Percentiles rank a stretch among this genome's conserved stretches.
Evolutionary conservation across 805 yeast species (phyloP).

Genomic region (Wickerhamomyces alni): DNA sequence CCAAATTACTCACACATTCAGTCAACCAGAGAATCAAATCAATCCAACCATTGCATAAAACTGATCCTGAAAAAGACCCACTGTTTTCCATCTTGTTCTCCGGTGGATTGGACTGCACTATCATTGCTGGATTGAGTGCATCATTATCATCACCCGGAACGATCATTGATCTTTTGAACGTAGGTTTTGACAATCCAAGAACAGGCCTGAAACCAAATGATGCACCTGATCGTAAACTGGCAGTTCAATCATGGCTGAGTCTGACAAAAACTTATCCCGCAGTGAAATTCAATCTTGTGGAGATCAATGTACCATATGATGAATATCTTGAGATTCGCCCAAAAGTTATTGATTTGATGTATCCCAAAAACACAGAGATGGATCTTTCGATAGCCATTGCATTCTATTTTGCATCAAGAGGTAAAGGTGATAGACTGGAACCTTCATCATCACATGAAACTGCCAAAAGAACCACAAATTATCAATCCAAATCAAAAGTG

Average conservation of each 20-base stretch:
- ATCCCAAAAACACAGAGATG: conserved; percentile 88
- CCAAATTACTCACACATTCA: conserved; percentile 28
- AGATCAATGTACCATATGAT: conserved; percentile 67
- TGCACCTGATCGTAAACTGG: conserved; percentile 86
- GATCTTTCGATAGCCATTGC: conserved; percentile 94
- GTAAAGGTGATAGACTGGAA: conserved; percentile 32
- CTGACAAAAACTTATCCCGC: conserved; percentile 39
- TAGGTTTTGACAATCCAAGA: conserved; percentile 88
- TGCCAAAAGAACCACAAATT: conserved; percentile 21
- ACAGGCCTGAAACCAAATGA: conserved; percentile 49
- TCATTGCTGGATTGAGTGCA: conserved; percentile 55
- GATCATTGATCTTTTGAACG: conserved; percentile 74
- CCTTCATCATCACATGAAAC: conserved; percentile 1
- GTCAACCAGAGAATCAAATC: conserved; percentile 49
- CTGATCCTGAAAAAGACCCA: conserved; percentile 23
- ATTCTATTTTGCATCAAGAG: conserved; percentile 82
- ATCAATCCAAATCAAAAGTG: conserved; percentile 56
- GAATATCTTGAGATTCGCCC: conserved; percentile 48
- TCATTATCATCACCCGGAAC: conserved; percentile 25
- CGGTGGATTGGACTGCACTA: conserved; percentile 93
- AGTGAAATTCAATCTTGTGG: conserved; percentile 45
- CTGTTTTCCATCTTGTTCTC: conserved; percentile 69
- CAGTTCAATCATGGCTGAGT: conserved; percentile 52
- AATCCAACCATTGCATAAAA: conserved; percentile 47
- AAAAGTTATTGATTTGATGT: conserved; percentile 60